Conservation (phyloP, 306 rosid genomes). For the Dryas drummondii region DNA sequence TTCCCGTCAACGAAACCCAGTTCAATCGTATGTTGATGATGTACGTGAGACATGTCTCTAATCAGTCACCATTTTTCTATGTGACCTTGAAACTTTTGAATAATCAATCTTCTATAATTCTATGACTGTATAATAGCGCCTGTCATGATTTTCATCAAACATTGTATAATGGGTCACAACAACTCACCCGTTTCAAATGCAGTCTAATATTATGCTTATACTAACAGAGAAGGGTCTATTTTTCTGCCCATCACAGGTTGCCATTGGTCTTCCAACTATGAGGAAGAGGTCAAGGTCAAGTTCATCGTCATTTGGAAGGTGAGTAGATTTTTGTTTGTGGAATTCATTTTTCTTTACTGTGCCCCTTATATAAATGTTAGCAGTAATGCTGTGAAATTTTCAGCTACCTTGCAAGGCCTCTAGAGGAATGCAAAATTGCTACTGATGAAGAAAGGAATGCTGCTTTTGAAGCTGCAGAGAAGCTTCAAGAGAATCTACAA, state of each 20-base stretch:
- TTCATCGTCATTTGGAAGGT: constrained; percentile 65
- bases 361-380: constrained; percentile 17
- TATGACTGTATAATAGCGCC: background rate
- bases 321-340: constrained; percentile 10
- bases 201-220: background rate
- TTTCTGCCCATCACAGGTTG: constrained; percentile 34
- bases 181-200: background rate
- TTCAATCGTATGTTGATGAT: constrained; percentile 45
- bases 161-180: background rate
- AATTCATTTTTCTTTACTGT: background rate
- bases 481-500: constrained; percentile 42
- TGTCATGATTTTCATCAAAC: background rate
- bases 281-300: constrained; percentile 52
- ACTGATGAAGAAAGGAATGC: constrained; percentile 48
- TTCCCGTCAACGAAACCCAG: constrained; percentile 47
- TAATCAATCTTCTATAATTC: background rate
- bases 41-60: constrained; percentile 27
- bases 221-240: constrained; percentile 1
- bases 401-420: constrained; percentile 70
- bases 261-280: constrained; percentile 32
- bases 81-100: background rate
- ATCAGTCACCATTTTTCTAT: background rate
- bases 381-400: constrained; percentile 22
- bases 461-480: constrained; percentile 58
- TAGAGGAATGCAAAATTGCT: constrained; percentile 58